Evolutionary conservation across 1,284 basidiomycete genomes (phyloP).

Genomic region (Ganoderma sp.): DNA sequence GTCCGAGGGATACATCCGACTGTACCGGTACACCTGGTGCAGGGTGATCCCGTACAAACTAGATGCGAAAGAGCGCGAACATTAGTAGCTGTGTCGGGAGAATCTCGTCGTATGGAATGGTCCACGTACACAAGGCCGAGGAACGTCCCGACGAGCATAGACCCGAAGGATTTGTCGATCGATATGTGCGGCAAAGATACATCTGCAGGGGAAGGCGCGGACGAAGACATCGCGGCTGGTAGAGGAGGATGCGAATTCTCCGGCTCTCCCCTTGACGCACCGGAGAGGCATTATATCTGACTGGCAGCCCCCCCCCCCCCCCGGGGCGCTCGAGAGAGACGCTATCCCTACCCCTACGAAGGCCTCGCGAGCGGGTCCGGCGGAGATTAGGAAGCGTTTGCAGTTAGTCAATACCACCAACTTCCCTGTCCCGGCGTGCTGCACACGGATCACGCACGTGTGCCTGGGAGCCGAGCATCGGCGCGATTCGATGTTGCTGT

Average conservation of each 20-base stretch:
- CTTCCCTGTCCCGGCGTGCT: background rate
- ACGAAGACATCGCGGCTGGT: background rate
- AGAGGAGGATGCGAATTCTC: background rate
- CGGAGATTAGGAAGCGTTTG: background rate
- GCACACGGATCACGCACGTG: background rate
- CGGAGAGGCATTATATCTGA: background rate
- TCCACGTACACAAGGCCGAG: background rate
- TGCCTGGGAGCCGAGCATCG: background rate
- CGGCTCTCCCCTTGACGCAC: background rate
- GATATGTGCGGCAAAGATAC: background rate
- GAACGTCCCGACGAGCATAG: slow-evolving; percentile 2
- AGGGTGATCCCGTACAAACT: slow-evolving; percentile 4
- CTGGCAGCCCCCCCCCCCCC: background rate
- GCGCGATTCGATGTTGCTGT: background rate
- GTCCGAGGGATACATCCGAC: slow-evolving; percentile 1
- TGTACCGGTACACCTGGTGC: slow-evolving; percentile 7
- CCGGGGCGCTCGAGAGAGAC: background rate
- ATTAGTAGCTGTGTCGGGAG: background rate
- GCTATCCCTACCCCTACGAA: background rate
- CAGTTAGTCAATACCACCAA: background rate
- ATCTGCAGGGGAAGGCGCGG: background rate
- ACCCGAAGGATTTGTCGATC: background rate
- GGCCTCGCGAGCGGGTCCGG: background rate
- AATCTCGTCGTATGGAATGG: background rate
- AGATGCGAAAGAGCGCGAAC: background rate